Base-by-base conservation (phyloP, 2,329 filamentous ascomycete species). In the Pseudocercospora ulei region DNA sequence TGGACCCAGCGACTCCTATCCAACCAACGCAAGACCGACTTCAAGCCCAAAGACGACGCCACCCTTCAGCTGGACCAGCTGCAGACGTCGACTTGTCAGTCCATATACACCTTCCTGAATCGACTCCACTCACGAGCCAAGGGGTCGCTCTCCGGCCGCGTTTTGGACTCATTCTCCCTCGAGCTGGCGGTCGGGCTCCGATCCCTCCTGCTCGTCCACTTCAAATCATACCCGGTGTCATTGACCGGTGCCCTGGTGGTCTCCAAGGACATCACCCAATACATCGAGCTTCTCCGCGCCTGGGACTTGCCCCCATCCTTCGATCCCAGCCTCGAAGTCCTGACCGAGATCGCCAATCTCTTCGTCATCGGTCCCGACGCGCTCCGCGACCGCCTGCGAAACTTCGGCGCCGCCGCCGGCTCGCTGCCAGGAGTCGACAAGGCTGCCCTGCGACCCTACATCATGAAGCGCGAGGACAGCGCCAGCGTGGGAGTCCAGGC, bases 171-270 rank as follows among this genome's bases (percentile, higher is more conserved):
- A 33, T 83, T 96, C 58, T 77, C 81, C 38, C 80, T 79, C 43
- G 88, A 96, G 64, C 74, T 96, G 13, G 87, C 84, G 1, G 67
- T 87, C 8, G 80, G 80, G 6, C 70, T 94, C 22, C 78, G 87
- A 50, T 67, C 72, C 34, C 73, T 92, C 6, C 72, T 98, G 3
- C 78, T 98, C 47, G 83, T 90, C 46, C 90, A 98, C 63, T 84
- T 96, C 65, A 90, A 93, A 56, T 86, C 84, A 56, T 98, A 93
- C 65, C 77, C 80, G 44, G 85, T 98, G 50, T 94, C 86, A 52
- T 84, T 87, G 25, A 87, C 88, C 0, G 90, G 90, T 45, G 90
- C 86, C 2, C 74, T 98, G 30, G 90, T 95, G 75, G 84, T 96
- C 16, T 88, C 82, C 22, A 93, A 96, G 65, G 90, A 98, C 59